Base-by-base conservation (phyloP, 768 basidiomycete species). In the Hygrophoropsis aurantiaca region DNA sequence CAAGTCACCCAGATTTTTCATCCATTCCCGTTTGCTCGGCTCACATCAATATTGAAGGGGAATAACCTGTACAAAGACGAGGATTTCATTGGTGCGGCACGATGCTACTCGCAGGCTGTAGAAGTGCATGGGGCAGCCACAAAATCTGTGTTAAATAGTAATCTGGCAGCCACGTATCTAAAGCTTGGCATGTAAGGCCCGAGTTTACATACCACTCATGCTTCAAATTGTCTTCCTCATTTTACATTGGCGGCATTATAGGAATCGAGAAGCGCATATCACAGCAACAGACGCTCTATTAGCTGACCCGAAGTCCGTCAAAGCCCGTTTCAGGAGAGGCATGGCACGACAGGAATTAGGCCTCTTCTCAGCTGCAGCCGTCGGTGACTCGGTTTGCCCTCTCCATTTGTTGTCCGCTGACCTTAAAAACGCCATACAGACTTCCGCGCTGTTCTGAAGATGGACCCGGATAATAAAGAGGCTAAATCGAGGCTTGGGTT, bases 141-240 rank as follows among this genome's bases (percentile, higher is more conserved):
- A 5, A 65, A 71, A 20, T 63, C 72, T 0, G 49, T 69, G 4
- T 69, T 72, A 44, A 59, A 77, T 38, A 42, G 67, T 9, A 79
- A 79, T 49, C 55, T 78, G 20, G 68, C 74, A 0, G 65, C 67
- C 16, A 64, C 72, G 1, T 72, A 71, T 52, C 58, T 79, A 11
- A 73, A 75, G 50, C 57, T 77, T 3, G 60, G 67, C 37, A 68
- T 69, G 72, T 68, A 9, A 30, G 63, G 36, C n/a, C 52, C 9
- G 0, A 25, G 11, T 4, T 42, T 51, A 4, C 20, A 4, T 26
- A 50, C 34, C 32, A 40, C 21, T 5, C 16, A 13, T 2, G 1
- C 9, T 1, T 10, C 34, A 6, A 18, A 47, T 50, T 3, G 44
- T 19, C 38, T 11, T 15, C 3, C 26, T 18, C 27, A 30, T 13